Conservation (phyloP, 345 rosid species). For the Syzygium grande region DNA sequence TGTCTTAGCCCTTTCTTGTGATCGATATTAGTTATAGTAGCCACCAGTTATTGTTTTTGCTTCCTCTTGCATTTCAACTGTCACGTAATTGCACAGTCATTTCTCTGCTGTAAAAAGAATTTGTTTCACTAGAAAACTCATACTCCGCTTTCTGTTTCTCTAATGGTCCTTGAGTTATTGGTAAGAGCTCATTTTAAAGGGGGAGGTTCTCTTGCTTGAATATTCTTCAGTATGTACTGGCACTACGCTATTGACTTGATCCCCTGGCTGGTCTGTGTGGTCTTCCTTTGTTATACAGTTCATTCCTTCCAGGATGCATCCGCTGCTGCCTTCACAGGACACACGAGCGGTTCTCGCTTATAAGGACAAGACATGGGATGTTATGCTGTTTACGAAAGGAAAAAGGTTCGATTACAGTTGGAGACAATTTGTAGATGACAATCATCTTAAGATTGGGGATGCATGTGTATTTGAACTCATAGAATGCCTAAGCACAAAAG, state of each 20-base stretch:
- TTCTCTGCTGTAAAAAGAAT: background rate
- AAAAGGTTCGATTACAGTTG: constrained; percentile 6
- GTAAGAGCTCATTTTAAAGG: background rate
- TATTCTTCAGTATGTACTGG: background rate
- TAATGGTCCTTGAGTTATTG: background rate
- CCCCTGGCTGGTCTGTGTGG: background rate
- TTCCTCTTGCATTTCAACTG: background rate
- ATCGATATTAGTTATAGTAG: background rate
- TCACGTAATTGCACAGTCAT: background rate
- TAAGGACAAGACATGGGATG: constrained; percentile 16
- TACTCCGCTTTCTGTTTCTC: background rate
- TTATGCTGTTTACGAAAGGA: background rate
- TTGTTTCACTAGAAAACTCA: background rate
- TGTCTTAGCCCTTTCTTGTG: background rate
- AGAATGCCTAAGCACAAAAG: background rate
- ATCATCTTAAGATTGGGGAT: constrained; percentile 18
- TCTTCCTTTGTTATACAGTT: background rate
- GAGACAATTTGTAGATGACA: constrained; percentile 13
- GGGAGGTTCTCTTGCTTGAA: background rate
- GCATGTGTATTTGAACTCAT: constrained; percentile 22
- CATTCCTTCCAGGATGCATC: constrained; percentile 8
- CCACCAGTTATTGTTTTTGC: background rate
- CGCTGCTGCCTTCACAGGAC: background rate
- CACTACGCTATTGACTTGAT: background rate
- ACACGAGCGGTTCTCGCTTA: constrained; percentile 3